These are phyloP conservation scores for Drosera capensis DNA, from an alignment of 148 eudicot species.

Conservation along the genomic window DNA sequence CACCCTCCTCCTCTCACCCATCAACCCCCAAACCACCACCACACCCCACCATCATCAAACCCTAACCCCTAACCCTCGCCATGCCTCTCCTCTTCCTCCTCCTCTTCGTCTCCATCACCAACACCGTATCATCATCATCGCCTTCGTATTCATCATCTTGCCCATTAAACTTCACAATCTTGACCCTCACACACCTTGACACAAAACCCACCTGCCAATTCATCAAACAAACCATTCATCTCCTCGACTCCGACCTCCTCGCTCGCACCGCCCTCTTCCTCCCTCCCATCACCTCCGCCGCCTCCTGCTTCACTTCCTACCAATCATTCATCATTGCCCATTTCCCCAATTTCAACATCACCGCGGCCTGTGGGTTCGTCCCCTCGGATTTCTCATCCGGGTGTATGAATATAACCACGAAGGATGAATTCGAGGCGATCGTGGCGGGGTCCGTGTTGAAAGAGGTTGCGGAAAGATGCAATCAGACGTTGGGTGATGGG, in stretches of 20 bases:
- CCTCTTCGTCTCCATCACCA: not conserved
- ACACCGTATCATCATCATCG: not conserved
- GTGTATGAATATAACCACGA: constrained; percentile 62
- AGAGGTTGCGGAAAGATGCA: constrained; percentile 29
- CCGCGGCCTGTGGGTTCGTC: constrained; percentile 30
- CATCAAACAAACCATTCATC: constrained; percentile 37
- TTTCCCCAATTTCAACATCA: constrained; percentile 29
- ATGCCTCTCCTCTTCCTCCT: not conserved
- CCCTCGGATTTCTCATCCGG: constrained; percentile 43
- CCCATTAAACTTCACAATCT: constrained; percentile 38
- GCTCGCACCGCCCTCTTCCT: constrained; percentile 30
- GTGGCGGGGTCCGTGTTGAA: constrained; percentile 10
- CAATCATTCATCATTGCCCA: constrained; percentile 26
- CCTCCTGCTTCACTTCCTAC: constrained; percentile 50
- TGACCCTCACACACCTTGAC: constrained; percentile 8
- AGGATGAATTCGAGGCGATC: constrained; percentile 22
- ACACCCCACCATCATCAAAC: no score
- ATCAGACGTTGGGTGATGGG: constrained; percentile 27
- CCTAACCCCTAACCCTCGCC: no score
- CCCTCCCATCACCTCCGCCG: constrained; percentile 36
- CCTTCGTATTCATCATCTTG: constrained; percentile 16
- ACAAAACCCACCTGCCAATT: constrained; percentile 28
- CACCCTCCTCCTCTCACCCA: no score
- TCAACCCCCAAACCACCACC: no score
- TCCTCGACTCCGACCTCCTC: constrained; percentile 55